These are phyloP conservation scores for Exophiala alcalophila DNA, from an alignment of 2,329 filamentous ascomycete genomes.

Conservation along the genomic window DNA sequence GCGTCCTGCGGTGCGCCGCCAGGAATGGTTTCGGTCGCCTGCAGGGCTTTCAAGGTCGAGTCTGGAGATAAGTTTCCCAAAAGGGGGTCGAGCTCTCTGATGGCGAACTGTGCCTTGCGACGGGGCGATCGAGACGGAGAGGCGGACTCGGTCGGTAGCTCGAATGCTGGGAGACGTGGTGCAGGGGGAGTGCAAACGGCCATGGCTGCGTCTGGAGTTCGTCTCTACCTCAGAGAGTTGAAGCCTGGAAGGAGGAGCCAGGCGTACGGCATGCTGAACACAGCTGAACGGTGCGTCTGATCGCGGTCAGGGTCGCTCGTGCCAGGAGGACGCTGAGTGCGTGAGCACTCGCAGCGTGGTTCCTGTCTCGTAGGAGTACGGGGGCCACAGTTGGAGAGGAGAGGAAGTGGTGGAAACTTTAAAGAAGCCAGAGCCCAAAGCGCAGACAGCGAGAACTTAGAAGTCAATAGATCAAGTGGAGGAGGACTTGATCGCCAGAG, in stretches of 20 bases:
- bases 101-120: constrained; percentile 37
- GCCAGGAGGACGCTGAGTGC: no score
- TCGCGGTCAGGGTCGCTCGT: no score
- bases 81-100: constrained; percentile 45
- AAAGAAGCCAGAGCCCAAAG: no score
- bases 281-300: no score
- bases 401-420: no score
- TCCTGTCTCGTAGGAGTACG: no score
- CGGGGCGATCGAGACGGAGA: constrained; percentile 41
- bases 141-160: constrained; percentile 33
- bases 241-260: constrained; percentile 11
- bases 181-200: constrained; percentile 25
- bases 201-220: constrained; percentile 15
- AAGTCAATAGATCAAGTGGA: no score
- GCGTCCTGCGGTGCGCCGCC: constrained; percentile 42
- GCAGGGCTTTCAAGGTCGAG: constrained; percentile 52
- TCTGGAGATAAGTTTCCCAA: constrained; percentile 54
- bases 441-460: no score
- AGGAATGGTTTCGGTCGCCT: constrained; percentile 42
- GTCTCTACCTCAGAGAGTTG: constrained; percentile 11
- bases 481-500: no score
- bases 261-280: constrained; percentile 20
- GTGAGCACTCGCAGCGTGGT: no score
- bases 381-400: no score
- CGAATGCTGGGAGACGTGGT: constrained; percentile 25